Base-by-base conservation (phyloP, 345 rosid species). In the Garcia nutans region DNA sequence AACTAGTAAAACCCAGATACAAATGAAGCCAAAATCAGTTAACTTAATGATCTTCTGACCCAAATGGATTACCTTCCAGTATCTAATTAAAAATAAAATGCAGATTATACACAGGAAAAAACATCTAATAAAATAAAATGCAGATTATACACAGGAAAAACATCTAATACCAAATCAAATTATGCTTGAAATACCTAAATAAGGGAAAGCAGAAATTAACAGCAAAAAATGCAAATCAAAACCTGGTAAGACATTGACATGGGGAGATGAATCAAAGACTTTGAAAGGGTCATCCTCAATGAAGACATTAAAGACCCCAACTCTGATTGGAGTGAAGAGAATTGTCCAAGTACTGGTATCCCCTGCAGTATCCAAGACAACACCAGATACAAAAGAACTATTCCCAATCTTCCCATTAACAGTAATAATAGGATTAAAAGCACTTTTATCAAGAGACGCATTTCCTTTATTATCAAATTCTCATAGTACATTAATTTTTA, bases 241-340 rank as follows among this genome's bases (percentile, higher is more conserved):
- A 92, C 99, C 99, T 85, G 98, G 85, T 28, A 75, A 70, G 24
- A 87, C 93, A 23, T 86, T 57, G 70, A 88, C 91, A 76, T 95
- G 91, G 61, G 93, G 96, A 4, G 98, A 93, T 11, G 99, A 91
- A 86, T 90, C 97, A 28, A 91, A 62, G 8, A 91, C 94, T 86
- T 82, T 77, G 70, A 89, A 90, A 50, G 73, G 81, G 16, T 82
- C 87, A 13, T 93, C 98, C 24, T 65, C 74, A 72, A 91, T 80
- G 65, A 93, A 67, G 65, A 91, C 56, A 79, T 88, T 89, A 68
- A 91, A 91, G 28, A 86, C n/a, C n/a, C n/a, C n/a, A n/a, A n/a
- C n/a, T n/a, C n/a, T n/a, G n/a, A n/a, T n/a, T n/a, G n/a, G n/a
- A n/a, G n/a, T n/a, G 79, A 95, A 91, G 24, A 71, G 49, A 52